Evolutionary conservation across 1,139 yeast species (phyloP).

Genomic region (Suhomyces chickasaworum): DNA sequence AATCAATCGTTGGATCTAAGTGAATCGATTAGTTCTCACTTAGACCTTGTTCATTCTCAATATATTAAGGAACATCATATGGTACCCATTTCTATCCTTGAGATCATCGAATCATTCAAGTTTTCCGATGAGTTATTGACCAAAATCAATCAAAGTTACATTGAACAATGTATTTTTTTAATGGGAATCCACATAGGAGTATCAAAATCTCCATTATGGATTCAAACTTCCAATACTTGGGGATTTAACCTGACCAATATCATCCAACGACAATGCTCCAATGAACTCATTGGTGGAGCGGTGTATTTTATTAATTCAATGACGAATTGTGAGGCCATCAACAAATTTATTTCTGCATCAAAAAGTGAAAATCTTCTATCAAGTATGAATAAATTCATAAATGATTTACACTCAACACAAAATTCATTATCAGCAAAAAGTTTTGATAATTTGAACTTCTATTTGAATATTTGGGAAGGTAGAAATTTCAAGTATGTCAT

Average conservation of each 20-base stretch:
- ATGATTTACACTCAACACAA: slow-evolving; percentile 17
- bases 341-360: slow-evolving; percentile 19
- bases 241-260: slow-evolving; percentile 26
- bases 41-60: slow-evolving; percentile 31
- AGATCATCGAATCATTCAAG: slow-evolving; percentile 27
- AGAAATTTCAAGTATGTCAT: slow-evolving; percentile 26
- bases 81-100: slow-evolving; percentile 23
- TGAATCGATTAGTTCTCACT: slow-evolving; percentile 15
- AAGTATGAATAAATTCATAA: slow-evolving; percentile 21
- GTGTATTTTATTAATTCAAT: slow-evolving; percentile 32
- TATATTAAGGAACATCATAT: slow-evolving; percentile 21
- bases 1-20: slow-evolving; percentile 16
- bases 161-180: slow-evolving; percentile 32
- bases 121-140: slow-evolving; percentile 19
- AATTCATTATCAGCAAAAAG: slow-evolving; percentile 13
- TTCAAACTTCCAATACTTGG: slow-evolving; percentile 26
- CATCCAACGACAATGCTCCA: slow-evolving; percentile 27
- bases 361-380: slow-evolving; percentile 13
- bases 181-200: slow-evolving; percentile 32
- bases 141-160: slow-evolving; percentile 25
- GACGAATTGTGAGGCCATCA: slow-evolving; percentile 21
- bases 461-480: slow-evolving; percentile 40
- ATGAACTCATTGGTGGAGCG: slow-evolving; percentile 25
- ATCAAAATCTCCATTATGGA: slow-evolving; percentile 30
- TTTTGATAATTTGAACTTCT: slow-evolving; percentile 28